Percentiles rank a stretch among this genome's conserved stretches.
Conservation (phyloP, 1,284 basidiomycete species). For the Uromyces viciae-fabae region DNA sequence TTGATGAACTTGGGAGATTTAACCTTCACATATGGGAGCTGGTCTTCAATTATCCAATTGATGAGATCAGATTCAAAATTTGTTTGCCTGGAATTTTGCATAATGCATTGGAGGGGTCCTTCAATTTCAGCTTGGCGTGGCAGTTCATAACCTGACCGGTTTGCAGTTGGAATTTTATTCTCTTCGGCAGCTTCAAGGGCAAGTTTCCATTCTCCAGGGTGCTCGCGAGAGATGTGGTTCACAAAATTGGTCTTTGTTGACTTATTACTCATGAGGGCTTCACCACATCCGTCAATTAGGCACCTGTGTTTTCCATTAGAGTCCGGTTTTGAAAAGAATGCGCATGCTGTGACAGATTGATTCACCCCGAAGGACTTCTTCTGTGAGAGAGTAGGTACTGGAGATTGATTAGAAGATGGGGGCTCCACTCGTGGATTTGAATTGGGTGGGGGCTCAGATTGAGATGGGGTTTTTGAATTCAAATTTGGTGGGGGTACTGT, state of each 20-base stretch:
- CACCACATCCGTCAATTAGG: neutral
- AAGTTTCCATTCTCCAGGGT: slow-evolving; percentile 4
- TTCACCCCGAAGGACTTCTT: neutral
- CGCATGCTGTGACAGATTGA: neutral
- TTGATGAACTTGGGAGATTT: slow-evolving; percentile 5
- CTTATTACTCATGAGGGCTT: neutral
- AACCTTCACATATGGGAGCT: neutral
- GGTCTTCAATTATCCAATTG: neutral
- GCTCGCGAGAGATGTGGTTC: neutral
- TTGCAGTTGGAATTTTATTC: neutral
- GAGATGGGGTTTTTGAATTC: too few species aligned
- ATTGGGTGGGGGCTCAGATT: neutral
- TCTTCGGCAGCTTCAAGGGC: neutral
- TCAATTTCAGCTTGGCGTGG: neutral
- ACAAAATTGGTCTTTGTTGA: neutral
- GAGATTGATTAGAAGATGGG: too few species aligned
- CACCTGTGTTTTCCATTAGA: neutral
- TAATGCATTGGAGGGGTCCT: slow-evolving; percentile 3
- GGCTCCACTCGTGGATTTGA: neutral
- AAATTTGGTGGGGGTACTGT: too few species aligned
- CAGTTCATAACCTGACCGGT: neutral
- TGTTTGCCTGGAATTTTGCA: neutral
- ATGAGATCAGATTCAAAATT: neutral
- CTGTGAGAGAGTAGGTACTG: neutral
- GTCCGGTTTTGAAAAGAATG: neutral